Base-by-base conservation (phyloP, 208 protist genomes). In the Sergeia podlipaevii region DNA sequence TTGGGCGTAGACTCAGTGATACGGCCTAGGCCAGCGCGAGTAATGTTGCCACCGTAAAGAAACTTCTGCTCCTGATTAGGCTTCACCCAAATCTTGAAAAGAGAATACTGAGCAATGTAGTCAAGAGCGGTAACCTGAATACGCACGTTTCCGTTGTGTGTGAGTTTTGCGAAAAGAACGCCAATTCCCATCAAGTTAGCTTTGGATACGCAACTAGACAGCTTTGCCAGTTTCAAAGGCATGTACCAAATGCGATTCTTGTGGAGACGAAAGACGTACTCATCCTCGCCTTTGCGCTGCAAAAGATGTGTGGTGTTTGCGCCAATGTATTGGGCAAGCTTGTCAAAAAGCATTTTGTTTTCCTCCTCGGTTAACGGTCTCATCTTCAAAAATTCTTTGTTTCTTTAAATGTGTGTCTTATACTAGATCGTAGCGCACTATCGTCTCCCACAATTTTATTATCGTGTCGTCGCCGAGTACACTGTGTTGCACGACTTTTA, bases 1-100 rank as follows among this genome's bases (percentile, higher is more conserved):
- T 97, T 87, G 5, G 96, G 96, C 3, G 97, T 99, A 47, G 96
- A 80, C 62, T 99, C 98, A 20, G 98, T 99, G 39, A 99, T 99
- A 34, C 97, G 80, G 15, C 97, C 98, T 1, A 99, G 77, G 18
- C 97, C 97, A 18, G 90, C 81, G 54, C 99, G 99, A 17, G 97
- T 87, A 37, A 99, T 86, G 70, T 99, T 95, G 54, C 99, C 98
- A 8, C 98, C 98, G 71, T 99, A 99, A 21, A 99, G 58, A 71
- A 99, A 99, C 39, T 93, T 97, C 63, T 99, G 93, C 74, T 99
- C 98, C 37, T 98, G 93, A 30, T 88, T 89, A n/a, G 98, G 97
- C 70, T 99, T 99, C 27, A 99, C 89, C 98, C 98, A 99, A 2
- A 99, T 92, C 83, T 99, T 99, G 74, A 97, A 98, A 17, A 92